Evolutionary conservation across 1,284 basidiomycete species (phyloP).

Genomic region (Sphagnurus paluster): DNA sequence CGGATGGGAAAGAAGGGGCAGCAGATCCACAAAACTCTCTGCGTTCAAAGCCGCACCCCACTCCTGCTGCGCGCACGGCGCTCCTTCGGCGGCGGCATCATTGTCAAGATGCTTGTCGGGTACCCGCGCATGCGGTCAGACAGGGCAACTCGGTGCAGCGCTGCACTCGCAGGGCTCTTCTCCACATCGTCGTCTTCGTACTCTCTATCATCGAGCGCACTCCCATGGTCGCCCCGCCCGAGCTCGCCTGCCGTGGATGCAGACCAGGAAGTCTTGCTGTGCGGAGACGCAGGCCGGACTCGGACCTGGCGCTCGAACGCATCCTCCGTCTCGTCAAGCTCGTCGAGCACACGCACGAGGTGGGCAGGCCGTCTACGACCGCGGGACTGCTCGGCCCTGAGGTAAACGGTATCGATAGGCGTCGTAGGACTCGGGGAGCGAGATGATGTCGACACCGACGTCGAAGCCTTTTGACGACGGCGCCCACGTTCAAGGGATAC

Average conservation of each 20-base stretch:
- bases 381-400: conserved; percentile 15
- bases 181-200: neutral
- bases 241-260: conserved; percentile 1
- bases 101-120: conserved; percentile 10
- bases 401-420: conserved; percentile 29
- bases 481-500: conserved; percentile 39
- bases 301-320: conserved; percentile 15
- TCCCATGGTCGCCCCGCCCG: neutral
- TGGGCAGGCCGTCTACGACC: conserved; percentile 21
- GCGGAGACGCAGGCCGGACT: neutral
- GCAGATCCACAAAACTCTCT: too few species aligned
- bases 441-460: conserved; percentile 23
- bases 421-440: conserved; percentile 43
- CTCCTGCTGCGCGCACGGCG: conserved; percentile 14
- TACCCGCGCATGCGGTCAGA: conserved; percentile 2
- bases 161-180: neutral
- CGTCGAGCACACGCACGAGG: conserved; percentile 15
- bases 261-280: neutral
- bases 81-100: conserved; percentile 11
- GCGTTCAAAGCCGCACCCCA: too few species aligned
- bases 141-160: neutral
- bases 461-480: conserved; percentile 32
- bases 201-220: conserved; percentile 6
- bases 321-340: conserved; percentile 20
- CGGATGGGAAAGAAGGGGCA: too few species aligned